Evolutionary conservation across 108 stramenopile genomes (phyloP), one percentile per base, ranked within the genome.

Genomic region (Schizochytrium sp.): DNA sequence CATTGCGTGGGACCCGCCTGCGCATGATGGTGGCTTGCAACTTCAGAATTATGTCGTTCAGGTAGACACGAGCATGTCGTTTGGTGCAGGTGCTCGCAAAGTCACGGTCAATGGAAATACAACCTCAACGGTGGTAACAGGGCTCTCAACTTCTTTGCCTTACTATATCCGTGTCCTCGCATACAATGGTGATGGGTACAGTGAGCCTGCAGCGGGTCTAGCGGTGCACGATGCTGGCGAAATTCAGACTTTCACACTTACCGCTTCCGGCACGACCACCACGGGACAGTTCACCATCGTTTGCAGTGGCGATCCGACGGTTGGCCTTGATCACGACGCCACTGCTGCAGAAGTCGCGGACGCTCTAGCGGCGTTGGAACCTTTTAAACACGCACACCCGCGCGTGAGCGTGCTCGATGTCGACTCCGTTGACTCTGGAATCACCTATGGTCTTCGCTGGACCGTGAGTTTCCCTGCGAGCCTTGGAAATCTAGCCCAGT

Each of bases 271-370:
- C 4, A 18, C 41, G 63, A 41, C 63, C 63, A 16, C 41, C 21
- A 41, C 63, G 10, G 95, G 95, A 5, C 51, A 57, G n/a, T 96
- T 96, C 90, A 89, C 63, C 76, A 72, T 96, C 8, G 88, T 88
- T 21, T 95, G 91, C 88, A 91, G 88, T 72, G 93, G 89, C 4
- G 90, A 92, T 87, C 57, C 87, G 8, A 94, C 94, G 34, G 92
- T 90, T 5, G 60, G 87, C 4, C 48, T 96, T 18, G 58, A 92
- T 16, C 58, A 58, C 58, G 90, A 95, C 87, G 88, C 93, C 19
- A 89, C 92, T 0, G 90, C 94, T 21, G 87, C 89, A 28, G 91
- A 88, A 6, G 44, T 96, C 2, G 88, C 89, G 44, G 43, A 87
- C 10, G 90, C 92, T 23, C 90, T 96, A 14, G 87, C 95, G 89